These are phyloP conservation scores for Bocquillonia castaneifolia DNA, from an alignment of 441 rosid genomes.

Conservation along the genomic window DNA sequence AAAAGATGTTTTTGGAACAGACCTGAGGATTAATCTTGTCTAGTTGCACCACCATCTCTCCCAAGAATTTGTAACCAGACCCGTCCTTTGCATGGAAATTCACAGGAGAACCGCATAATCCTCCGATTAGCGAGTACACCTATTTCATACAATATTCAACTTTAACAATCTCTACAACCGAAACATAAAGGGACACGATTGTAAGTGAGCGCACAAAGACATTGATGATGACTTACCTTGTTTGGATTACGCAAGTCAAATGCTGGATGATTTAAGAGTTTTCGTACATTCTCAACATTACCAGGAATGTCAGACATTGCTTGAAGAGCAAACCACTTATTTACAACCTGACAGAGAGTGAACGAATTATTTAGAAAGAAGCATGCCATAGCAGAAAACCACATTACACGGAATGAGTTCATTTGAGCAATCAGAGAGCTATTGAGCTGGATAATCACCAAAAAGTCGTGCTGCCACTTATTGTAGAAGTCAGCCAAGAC, in stretches of 20 bases:
- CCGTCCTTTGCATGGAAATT: constrained; percentile 97
- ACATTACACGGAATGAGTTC: background rate
- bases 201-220: no score
- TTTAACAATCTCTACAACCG: background rate
- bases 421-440: background rate
- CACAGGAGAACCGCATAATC: constrained; percentile 78
- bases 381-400: background rate
- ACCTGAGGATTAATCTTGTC: constrained; percentile 98
- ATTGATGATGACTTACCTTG: constrained; percentile 42
- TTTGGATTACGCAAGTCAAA: constrained; percentile 91
- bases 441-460: constrained; percentile 44
- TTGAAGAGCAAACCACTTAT: constrained; percentile 96
- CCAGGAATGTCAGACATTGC: constrained; percentile 77
- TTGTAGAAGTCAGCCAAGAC: constrained; percentile 75
- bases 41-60: constrained; percentile 74
- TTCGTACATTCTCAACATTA: constrained; percentile 71
- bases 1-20: background rate
- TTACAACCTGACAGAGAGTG: constrained; percentile 61
- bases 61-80: constrained; percentile 89
- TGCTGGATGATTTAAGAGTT: constrained; percentile 73
- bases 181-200: background rate
- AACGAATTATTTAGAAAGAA: constrained; percentile 8
- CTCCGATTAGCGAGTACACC: constrained; percentile 89
- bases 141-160: constrained; percentile 17
- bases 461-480: constrained; percentile 80